Percentiles rank a stretch among this genome's conserved stretches.
phyloP scores from a whole-genome alignment of 345 rosid species.

The Citrus australasica region DNA sequence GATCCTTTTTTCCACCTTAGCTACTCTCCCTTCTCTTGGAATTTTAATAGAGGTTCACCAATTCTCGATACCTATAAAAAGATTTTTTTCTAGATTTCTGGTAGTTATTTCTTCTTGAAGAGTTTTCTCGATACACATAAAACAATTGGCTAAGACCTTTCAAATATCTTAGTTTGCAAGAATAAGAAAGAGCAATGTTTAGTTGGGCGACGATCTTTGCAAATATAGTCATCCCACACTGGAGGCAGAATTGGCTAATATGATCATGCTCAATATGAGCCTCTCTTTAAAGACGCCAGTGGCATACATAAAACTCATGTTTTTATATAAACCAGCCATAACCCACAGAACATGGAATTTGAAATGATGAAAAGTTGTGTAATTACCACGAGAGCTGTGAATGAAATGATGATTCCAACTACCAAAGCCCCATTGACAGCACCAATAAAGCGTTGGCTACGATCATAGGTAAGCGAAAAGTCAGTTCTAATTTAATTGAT shows the following conservation, averaged over 20 bases:
- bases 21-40: not conserved
- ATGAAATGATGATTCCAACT: conserved; percentile 61
- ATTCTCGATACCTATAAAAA: not conserved
- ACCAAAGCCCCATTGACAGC: conserved; percentile 78
- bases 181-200: not conserved
- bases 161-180: not conserved
- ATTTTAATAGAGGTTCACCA: not conserved
- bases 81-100: not conserved
- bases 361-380: not conserved
- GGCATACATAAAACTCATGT: not conserved
- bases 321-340: not conserved
- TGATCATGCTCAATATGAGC: not conserved
- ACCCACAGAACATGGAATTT: not conserved
- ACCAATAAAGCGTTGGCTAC: conserved; percentile 88
- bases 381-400: conserved; percentile 86
- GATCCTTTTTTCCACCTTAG: not conserved
- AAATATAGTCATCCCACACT: not conserved
- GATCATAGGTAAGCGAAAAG: conserved; percentile 13
- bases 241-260: not conserved
- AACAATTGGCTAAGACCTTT: not conserved
- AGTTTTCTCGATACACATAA: not conserved
- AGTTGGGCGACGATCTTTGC: not conserved
- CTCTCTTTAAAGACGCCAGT: not conserved
- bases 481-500: conserved; percentile 12
- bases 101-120: not conserved